These are phyloP conservation scores for Raphanus raphanistrum DNA, from an alignment of 345 rosid genomes.

Conservation along the genomic window DNA sequence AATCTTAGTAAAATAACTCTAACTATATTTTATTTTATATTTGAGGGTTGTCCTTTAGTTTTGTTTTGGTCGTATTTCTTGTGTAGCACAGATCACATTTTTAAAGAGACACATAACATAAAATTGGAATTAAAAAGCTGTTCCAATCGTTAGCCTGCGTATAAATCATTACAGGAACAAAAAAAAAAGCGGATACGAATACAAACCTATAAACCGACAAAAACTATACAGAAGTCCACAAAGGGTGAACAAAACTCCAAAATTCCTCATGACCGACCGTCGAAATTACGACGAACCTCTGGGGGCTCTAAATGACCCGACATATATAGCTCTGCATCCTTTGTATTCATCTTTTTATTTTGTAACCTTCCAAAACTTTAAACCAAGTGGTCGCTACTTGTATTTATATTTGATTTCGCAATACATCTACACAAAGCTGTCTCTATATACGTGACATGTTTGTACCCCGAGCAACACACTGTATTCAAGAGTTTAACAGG, in stretches of 20 bases:
- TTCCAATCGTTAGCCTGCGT: background rate
- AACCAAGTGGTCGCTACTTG: conserved; percentile 11
- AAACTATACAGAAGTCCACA: conserved; percentile 24
- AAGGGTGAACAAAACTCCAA: conserved; percentile 32
- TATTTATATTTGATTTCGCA: conserved; percentile 4
- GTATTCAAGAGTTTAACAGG: background rate
- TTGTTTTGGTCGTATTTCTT: background rate
- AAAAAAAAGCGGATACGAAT: background rate
- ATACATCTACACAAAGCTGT: conserved; percentile 28
- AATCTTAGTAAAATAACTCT: background rate
- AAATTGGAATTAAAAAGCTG: background rate
- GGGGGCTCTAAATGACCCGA: conserved; percentile 44
- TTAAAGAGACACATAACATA: too few relatives aligned
- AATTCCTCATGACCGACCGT: conserved; percentile 20
- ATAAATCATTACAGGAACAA: background rate
- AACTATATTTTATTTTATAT: background rate
- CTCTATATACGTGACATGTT: conserved; percentile 39
- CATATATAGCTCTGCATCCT: conserved; percentile 34
- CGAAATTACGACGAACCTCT: conserved; percentile 29
- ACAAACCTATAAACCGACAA: conserved; percentile 27
- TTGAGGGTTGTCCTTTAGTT: background rate
- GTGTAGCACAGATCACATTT: background rate
- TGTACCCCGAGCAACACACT: conserved; percentile 28
- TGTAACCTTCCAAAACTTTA: conserved; percentile 27
- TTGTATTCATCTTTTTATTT: conserved; percentile 33